These are phyloP conservation scores for Exserohilum rostratum DNA, from an alignment of 2,329 filamentous ascomycete genomes.

Conservation along the genomic window DNA sequence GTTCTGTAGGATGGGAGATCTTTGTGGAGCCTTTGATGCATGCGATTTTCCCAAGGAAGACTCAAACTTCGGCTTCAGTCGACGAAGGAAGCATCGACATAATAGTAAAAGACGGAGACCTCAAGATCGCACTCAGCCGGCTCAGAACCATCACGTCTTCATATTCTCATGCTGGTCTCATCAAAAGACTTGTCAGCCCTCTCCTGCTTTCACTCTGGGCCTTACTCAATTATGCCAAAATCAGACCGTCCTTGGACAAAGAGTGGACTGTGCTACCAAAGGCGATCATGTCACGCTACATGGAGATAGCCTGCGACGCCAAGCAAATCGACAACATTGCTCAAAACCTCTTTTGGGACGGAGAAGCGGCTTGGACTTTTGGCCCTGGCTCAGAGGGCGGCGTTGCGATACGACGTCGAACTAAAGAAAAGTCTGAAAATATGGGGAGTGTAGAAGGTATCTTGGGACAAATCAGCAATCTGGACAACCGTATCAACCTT, in stretches of 20 bases:
- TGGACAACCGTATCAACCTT: slow-evolving; percentile 35
- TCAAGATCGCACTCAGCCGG: slow-evolving; percentile 61
- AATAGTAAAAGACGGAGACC: slow-evolving; percentile 55
- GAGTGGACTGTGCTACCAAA: slow-evolving; percentile 34
- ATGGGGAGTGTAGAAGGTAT: slow-evolving; percentile 65
- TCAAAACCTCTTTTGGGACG: slow-evolving; percentile 62
- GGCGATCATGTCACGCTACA: slow-evolving; percentile 50
- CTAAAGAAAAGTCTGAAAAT: slow-evolving; percentile 81
- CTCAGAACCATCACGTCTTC: slow-evolving; percentile 64
- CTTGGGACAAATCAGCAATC: slow-evolving; percentile 61
- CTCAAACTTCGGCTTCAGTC: slow-evolving; percentile 1
- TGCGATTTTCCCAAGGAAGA: slow-evolving; percentile 55
- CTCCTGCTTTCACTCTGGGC: slow-evolving; percentile 69
- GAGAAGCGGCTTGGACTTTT: slow-evolving; percentile 62
- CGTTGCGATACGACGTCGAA: slow-evolving; percentile 60
- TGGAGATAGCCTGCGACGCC: slow-evolving; percentile 62
- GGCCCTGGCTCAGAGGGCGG: slow-evolving; percentile 53
- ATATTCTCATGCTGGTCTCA: slow-evolving; percentile 70
- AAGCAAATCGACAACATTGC: slow-evolving; percentile 59
- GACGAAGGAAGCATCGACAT: slow-evolving; percentile 51
- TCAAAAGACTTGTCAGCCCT: slow-evolving; percentile 65
- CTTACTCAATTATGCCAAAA: slow-evolving; percentile 60
- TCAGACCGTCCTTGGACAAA: slow-evolving; percentile 33
- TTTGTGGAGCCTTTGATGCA: slow-evolving; percentile 66
- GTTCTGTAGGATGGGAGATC: slow-evolving; percentile 64